Percentiles rank a stretch among this genome's conserved stretches.
These are phyloP conservation scores for Aspergillus ustus DNA, from an alignment of 2,329 filamentous ascomycete genomes.

Conservation along the genomic window DNA sequence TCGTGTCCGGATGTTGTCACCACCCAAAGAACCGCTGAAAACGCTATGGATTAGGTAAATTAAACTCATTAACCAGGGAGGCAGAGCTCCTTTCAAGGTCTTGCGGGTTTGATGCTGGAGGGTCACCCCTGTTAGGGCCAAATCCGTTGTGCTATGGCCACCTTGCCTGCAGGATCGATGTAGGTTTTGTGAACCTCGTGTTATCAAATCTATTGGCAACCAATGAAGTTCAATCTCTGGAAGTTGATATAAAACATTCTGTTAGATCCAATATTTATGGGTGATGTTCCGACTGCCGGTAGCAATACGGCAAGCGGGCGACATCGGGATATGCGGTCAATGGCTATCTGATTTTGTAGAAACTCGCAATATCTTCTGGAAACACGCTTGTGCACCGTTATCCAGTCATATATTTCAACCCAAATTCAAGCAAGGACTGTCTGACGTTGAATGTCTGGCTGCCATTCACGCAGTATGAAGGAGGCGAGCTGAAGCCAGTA, in stretches of 20 bases:
- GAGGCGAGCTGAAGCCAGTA: neutral
- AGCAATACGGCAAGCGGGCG: neutral
- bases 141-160: too few species aligned
- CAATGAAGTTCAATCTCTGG: neutral
- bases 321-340: neutral
- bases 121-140: neutral
- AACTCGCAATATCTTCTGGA: too few species aligned
- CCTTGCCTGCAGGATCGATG: neutral
- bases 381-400: too few species aligned
- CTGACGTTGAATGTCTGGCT: conserved; percentile 4
- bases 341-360: too few species aligned
- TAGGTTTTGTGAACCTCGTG: neutral
- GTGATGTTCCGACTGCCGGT: too few species aligned
- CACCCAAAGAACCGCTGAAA: neutral
- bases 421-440: neutral
- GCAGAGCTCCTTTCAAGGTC: neutral
- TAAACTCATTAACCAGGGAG: neutral
- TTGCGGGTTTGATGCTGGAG: neutral
- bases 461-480: neutral
- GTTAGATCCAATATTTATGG: neutral
- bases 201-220: neutral
- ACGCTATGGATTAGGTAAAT: neutral
- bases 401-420: too few species aligned
- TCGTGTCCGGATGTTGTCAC: neutral
- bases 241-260: neutral